phyloP scores from a whole-genome alignment of 176 grass and related monocot species.

The Bolboschoenus planiculmis region DNA sequence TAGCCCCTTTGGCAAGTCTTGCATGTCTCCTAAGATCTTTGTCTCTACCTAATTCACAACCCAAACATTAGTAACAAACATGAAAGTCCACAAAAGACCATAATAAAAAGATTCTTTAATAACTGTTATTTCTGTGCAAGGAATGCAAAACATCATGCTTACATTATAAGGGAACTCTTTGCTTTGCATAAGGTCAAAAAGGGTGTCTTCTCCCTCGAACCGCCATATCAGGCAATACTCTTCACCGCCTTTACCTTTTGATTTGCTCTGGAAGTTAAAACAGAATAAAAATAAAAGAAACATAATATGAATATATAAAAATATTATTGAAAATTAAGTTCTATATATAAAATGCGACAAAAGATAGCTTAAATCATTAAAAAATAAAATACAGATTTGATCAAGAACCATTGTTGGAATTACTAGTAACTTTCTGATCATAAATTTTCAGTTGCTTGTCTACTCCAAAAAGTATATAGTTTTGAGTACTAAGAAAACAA shows the following conservation, averaged over 20 bases:
- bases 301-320: too few species aligned
- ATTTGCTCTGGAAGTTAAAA: conserved; percentile 47
- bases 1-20: conserved; percentile 76
- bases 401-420: not conserved
- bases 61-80: conserved; percentile 3
- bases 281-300: not conserved
- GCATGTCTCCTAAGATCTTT: conserved; percentile 86
- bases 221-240: conserved; percentile 94
- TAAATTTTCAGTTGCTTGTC: not conserved
- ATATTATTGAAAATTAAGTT: too few species aligned
- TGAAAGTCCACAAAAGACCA: not conserved
- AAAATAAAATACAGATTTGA: not conserved
- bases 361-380: not conserved
- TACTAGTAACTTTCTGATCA: not conserved
- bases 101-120: not conserved
- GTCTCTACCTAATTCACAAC: conserved; percentile 64
- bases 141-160: conserved; percentile 26
- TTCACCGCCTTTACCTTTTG: conserved; percentile 65
- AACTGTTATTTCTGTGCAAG: not conserved
- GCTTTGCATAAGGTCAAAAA: conserved; percentile 80
- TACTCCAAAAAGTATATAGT: not conserved
- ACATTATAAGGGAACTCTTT: conserved; percentile 99
- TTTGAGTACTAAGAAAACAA: not conserved
- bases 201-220: conserved; percentile 81
- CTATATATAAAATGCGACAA: not conserved